Conservation (phyloP, 2,329 filamentous ascomycete species). For the Leptosphaerulina australis region DNA sequence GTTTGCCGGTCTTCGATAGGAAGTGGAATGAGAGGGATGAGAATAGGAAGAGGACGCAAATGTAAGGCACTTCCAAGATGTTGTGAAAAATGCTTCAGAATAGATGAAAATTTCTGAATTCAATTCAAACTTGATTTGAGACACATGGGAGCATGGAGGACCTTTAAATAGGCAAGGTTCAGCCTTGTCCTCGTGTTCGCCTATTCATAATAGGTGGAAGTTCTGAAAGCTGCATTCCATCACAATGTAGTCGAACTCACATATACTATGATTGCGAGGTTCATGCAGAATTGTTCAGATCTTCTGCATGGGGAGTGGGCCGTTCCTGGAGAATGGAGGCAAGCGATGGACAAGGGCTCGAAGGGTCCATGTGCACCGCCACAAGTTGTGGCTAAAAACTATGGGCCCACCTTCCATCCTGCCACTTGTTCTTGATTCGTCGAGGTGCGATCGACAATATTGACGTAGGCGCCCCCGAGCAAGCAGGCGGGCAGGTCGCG, state of each 20-base stretch:
- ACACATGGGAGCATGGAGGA: too few species aligned
- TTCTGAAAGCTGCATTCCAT: background rate
- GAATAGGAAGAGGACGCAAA: constrained; percentile 5
- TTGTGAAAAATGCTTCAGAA: too few species aligned
- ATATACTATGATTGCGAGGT: background rate
- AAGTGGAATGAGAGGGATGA: constrained; percentile 50
- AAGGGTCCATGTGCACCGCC: constrained; percentile 1
- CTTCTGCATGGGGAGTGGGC: background rate
- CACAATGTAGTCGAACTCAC: background rate
- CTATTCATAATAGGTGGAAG: background rate
- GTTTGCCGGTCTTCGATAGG: constrained; percentile 46
- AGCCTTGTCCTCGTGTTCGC: background rate
- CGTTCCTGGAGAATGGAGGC: background rate
- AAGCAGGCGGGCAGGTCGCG: constrained; percentile 11
- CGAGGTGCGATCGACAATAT: constrained; percentile 8
- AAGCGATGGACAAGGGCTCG: background rate
- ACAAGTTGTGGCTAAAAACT: background rate
- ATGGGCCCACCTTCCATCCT: background rate
- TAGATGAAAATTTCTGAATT: too few species aligned
- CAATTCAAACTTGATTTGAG: background rate
- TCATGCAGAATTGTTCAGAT: background rate
- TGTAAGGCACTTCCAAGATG: constrained; percentile 7
- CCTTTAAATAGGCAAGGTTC: too few species aligned
- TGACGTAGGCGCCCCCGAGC: constrained; percentile 15
- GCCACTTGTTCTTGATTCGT: constrained; percentile 13